phyloP scores from a whole-genome alignment of 768 basidiomycete genomes.

The Dendrothele bispora region DNA sequence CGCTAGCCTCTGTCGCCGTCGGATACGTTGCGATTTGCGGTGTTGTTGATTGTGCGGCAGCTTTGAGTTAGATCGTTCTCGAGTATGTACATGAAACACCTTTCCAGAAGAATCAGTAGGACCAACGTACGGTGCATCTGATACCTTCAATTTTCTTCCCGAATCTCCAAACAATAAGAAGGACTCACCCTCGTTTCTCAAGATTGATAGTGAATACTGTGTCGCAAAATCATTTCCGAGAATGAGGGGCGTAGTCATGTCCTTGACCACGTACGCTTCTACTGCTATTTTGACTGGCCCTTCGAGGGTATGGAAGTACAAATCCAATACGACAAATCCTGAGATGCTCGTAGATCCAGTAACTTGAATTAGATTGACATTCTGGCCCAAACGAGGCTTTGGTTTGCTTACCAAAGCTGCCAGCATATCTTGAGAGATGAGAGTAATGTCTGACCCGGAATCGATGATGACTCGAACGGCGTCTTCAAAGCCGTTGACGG shows the following conservation, averaged over 20 bases:
- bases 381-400: background rate
- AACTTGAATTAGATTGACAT: background rate
- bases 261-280: background rate
- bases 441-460: slow-evolving; percentile 5
- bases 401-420: background rate
- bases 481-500: too few species aligned
- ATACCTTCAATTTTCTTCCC: background rate
- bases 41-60: background rate
- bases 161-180: background rate
- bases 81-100: background rate
- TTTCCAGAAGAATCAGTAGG: background rate
- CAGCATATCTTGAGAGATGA: background rate
- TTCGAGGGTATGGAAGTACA: background rate
- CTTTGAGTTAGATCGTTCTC: background rate
- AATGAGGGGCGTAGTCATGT: background rate
- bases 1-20: background rate
- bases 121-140: background rate
- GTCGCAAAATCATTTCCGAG: background rate
- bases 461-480: background rate
- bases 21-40: background rate
- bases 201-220: background rate
- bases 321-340: background rate
- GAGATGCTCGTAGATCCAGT: background rate
- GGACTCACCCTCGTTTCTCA: background rate
- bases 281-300: background rate